Evolutionary conservation across 2,329 filamentous ascomycete species (phyloP), one percentile per base, ranked within the genome.

Genomic region (Venturia asperata): DNA sequence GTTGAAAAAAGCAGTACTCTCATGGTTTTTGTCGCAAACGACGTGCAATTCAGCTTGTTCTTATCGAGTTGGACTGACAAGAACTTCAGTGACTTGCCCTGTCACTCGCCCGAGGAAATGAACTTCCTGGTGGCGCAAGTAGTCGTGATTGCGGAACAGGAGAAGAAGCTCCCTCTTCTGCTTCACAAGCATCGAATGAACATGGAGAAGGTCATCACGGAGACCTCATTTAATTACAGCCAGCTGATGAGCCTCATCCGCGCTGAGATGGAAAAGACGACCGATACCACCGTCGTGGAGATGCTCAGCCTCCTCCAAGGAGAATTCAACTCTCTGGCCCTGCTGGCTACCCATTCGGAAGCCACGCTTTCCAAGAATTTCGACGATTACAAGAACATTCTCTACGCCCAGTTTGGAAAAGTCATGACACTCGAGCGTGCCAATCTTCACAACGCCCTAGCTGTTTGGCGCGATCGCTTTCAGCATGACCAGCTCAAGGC

Each of bases 181-280:
- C 52, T 58, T n/a, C 52, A 58, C 15, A 58, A 58, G 30, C 52
- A 58, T 37, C 52, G 52, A 13, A 58, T 27, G 5, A 37, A 58
- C 10, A 37, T 58, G 1, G 52, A 58, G 5, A 58, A n/a, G 19
- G 15, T 58, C 52, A 58, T 27, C 6, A 10, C 27, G 13, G 52
- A 58, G 30, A 58, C 52, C 4, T 37, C 52, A 2, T 37, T 4
- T 3, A 58, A 58, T 9, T 37, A 58, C 30, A n/a, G 13, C 3
- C 30, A 58, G 30, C 30, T 58, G 4, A 58, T 58, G 52, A 37
- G 37, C 10, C 27, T 58, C 3, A 37, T 58, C 30, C 52, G 52
- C 52, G 52, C 27, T 11, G 52, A 58, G 30, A 39, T 58, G 27
- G 30, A 58, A 24, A 58, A 58, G 24, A 58, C 52, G 4, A 37